Evolutionary conservation across 345 rosid genomes (phyloP).

Genomic region (Gynandropsis gynandra): DNA sequence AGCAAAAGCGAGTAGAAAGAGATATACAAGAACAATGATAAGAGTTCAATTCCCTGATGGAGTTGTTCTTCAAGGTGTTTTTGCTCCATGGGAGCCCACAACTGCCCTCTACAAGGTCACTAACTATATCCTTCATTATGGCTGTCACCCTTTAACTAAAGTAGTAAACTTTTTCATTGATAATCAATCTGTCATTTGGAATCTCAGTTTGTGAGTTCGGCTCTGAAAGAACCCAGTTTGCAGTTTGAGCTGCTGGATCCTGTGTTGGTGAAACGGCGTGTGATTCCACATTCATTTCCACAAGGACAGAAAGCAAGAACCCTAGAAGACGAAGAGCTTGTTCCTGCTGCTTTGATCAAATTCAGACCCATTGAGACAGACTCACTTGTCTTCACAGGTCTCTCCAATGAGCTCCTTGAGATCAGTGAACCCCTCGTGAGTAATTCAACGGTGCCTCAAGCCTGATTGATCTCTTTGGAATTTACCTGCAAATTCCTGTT

Average conservation of each 20-base stretch:
- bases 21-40: conserved; percentile 54
- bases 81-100: conserved; percentile 87
- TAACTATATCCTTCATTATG: no score
- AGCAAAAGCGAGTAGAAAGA: conserved; percentile 68
- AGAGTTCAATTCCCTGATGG: conserved; percentile 92
- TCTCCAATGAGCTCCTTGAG: conserved; percentile 55
- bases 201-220: conserved; percentile 81
- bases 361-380: conserved; percentile 69
- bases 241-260: conserved; percentile 79
- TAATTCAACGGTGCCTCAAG: conserved; percentile 9
- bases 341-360: conserved; percentile 81
- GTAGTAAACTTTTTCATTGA: no score
- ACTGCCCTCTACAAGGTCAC: conserved; percentile 73
- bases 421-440: conserved; percentile 45
- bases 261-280: conserved; percentile 50
- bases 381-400: conserved; percentile 61
- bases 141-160: no score
- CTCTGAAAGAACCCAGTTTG: conserved; percentile 78
- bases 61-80: conserved; percentile 83
- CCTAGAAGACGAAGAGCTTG: conserved; percentile 70
- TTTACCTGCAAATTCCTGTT: not conserved
- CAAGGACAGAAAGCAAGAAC: conserved; percentile 53
- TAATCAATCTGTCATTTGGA: not conserved
- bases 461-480: no score
- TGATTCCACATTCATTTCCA: conserved; percentile 46